A percentile compares a stretch with the other conserved stretches of the same genome.
phyloP scores from a whole-genome alignment of 2,329 filamentous ascomycete species.

The Ophiostoma piceae region DNA sequence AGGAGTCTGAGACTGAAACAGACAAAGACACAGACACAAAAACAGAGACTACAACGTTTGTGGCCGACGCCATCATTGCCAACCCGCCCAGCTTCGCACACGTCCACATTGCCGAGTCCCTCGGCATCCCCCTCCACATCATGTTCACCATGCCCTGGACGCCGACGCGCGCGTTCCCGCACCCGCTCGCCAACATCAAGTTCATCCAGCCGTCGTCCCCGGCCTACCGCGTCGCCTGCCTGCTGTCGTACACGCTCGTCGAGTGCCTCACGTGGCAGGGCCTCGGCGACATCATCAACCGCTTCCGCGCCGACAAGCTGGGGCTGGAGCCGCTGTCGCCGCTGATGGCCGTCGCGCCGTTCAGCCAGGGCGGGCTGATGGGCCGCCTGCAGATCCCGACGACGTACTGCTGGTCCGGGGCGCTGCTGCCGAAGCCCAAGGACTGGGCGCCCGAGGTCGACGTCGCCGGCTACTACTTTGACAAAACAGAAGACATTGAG shows the following conservation, averaged over 20 bases:
- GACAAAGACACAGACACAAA: not conserved
- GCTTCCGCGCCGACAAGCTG: conserved; percentile 48
- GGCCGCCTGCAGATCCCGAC: conserved; percentile 68
- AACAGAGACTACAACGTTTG: conserved; percentile 40
- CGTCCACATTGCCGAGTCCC: conserved; percentile 59
- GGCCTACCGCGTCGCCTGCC: not conserved
- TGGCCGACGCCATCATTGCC: conserved; percentile 61
- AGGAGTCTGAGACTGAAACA: not conserved
- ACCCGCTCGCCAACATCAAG: conserved; percentile 66
- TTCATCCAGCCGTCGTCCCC: conserved; percentile 32
- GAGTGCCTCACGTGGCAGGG: conserved; percentile 90
- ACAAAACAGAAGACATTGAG: not conserved
- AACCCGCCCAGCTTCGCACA: conserved; percentile 64
- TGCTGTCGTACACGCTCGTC: conserved; percentile 63
- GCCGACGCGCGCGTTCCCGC: conserved; percentile 67
- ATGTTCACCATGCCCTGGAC: conserved; percentile 59
- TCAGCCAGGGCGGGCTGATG: conserved; percentile 49
- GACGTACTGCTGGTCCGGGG: conserved; percentile 59
- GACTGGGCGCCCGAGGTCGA: conserved; percentile 70
- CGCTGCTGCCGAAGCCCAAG: conserved; percentile 60
- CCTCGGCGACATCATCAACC: conserved; percentile 70
- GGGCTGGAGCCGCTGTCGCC: conserved; percentile 39
- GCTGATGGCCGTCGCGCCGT: conserved; percentile 58
- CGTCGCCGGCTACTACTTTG: conserved; percentile 70
- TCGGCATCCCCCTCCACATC: conserved; percentile 61